Base-by-base conservation (phyloP, 768 basidiomycete genomes). In the Boletus coccyginus region DNA sequence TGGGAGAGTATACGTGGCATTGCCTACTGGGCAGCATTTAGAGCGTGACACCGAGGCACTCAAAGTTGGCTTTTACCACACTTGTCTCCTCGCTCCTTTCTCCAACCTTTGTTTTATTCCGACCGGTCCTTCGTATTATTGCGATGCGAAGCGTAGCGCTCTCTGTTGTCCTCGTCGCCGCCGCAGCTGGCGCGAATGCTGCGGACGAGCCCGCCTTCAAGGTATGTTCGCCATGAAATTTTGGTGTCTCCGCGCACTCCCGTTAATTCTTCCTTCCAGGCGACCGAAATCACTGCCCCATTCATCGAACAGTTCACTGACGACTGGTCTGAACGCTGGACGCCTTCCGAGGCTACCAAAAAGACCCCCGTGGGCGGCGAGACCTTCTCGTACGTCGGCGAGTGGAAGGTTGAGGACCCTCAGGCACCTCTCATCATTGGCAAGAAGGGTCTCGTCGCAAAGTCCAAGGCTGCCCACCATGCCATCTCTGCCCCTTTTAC, bases 261-360 rank as follows among this genome's bases (percentile, higher is more conserved):
- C 35, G 38, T 24, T 61, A 38, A 68, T 50, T 14, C 17, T 1
- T 36, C 2, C 32, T 17, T 56, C 33, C 60, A 96, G 94, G 75
- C 85, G 49, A 89, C 94, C 49, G 72, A 77, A 52, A 77, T 97
- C 75, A 86, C 87, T 66, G 94, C 89, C 7, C 87, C 92, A 41
- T 98, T 98, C 79, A 67, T 99, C 62, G 97, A 99, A 74, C 97
- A 99, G 73, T 99, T 98, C 81, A 90, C 87, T 17, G 85, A 87
- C 47, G 88, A 91, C 75, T 96, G 94, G 88, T 68, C 86, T 13
- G 80, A 88, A 60, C 90, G 95, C 54, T 99, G 97, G 96, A 94
- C 92, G 49, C 87, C 95, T 38, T 98, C 95, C 6, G 88, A 94
- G 71, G 97, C 97, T 9, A 98, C 94, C 63, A 98, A 98, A 83